A percentile compares a stretch with the other conserved stretches of the same genome.
Evolutionary conservation across 2,329 filamentous ascomycete genomes (phyloP).

Genomic region (Monilinia fructicola): DNA sequence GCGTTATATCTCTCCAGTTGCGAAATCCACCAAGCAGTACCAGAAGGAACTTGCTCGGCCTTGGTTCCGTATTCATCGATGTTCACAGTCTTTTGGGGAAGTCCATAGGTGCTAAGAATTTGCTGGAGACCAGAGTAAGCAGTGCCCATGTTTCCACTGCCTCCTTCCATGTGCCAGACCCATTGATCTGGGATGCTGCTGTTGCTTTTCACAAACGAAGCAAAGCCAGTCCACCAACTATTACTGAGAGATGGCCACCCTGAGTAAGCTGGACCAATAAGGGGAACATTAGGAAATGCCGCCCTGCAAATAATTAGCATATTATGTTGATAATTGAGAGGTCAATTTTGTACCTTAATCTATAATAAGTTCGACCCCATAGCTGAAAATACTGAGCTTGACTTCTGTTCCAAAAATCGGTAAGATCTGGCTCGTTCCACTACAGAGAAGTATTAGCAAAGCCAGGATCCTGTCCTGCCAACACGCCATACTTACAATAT

Average conservation of each 20-base stretch:
- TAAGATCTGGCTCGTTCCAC: constrained; percentile 54
- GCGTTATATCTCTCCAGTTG: constrained; percentile 29
- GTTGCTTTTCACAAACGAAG: constrained; percentile 41
- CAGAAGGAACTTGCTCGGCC: constrained; percentile 27
- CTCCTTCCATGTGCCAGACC: constrained; percentile 46
- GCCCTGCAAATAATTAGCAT: constrained; percentile 7
- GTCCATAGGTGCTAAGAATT: constrained; percentile 31
- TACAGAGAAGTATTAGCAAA: neutral
- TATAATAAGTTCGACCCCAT: constrained; percentile 44
- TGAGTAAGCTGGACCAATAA: constrained; percentile 45
- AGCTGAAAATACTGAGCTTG: constrained; percentile 46
- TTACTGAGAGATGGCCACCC: constrained; percentile 38
- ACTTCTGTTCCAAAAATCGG: constrained; percentile 41
- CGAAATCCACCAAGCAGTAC: constrained; percentile 29
- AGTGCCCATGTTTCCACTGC: constrained; percentile 17
- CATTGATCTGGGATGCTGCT: constrained; percentile 47
- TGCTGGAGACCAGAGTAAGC: constrained; percentile 34
- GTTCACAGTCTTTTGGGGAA: constrained; percentile 26
- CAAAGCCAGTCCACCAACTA: constrained; percentile 47
- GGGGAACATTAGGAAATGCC: constrained; percentile 26
- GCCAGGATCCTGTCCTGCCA: too few species aligned
- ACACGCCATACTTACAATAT: neutral
- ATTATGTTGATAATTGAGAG: constrained; percentile 24
- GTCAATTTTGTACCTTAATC: constrained; percentile 41
- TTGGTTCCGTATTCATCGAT: constrained; percentile 31